Conservation (phyloP, 108 stramenopile genomes). For the Cylindrotheca closterium region DNA sequence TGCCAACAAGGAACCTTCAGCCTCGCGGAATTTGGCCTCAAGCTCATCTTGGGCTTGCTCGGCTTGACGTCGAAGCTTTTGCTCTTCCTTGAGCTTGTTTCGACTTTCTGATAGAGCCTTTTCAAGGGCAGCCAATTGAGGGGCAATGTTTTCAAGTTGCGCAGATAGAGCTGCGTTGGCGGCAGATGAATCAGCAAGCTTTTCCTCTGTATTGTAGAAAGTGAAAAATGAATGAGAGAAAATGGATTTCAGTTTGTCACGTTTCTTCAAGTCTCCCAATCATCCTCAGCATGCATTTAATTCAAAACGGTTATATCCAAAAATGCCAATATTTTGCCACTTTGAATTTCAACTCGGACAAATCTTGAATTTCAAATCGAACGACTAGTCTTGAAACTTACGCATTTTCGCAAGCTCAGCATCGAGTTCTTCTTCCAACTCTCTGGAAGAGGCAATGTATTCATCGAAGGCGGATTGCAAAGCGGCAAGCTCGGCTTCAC, state of each 20-base stretch:
- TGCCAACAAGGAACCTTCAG: conserved; percentile 60
- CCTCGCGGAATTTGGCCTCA: conserved; percentile 68
- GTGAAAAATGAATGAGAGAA: conserved; percentile 1
- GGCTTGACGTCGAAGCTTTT: conserved; percentile 66
- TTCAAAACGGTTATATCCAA: too few species aligned
- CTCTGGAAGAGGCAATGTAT: conserved; percentile 80
- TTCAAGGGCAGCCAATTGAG: conserved; percentile 80
- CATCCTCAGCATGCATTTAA: too few species aligned
- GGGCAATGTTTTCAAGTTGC: conserved; percentile 84
- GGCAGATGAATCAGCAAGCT: conserved; percentile 75
- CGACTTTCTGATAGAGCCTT: conserved; percentile 58
- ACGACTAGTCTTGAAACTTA: conserved; percentile 43
- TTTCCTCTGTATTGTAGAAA: conserved; percentile 56
- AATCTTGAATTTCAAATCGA: not conserved
- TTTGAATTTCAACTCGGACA: not conserved
- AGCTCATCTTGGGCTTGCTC: conserved; percentile 80
- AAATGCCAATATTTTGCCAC: too few species aligned
- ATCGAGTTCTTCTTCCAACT: conserved; percentile 88
- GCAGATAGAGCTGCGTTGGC: conserved; percentile 79
- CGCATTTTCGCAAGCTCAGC: conserved; percentile 89
- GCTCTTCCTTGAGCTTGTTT: conserved; percentile 60
- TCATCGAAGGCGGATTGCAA: conserved; percentile 90
- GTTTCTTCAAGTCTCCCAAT: too few species aligned
- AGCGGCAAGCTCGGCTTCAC: conserved; percentile 83
- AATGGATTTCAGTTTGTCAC: too few species aligned